Conservation (phyloP, 1,284 basidiomycete genomes). For the Cutaneotrichosporon mucoides region DNA sequence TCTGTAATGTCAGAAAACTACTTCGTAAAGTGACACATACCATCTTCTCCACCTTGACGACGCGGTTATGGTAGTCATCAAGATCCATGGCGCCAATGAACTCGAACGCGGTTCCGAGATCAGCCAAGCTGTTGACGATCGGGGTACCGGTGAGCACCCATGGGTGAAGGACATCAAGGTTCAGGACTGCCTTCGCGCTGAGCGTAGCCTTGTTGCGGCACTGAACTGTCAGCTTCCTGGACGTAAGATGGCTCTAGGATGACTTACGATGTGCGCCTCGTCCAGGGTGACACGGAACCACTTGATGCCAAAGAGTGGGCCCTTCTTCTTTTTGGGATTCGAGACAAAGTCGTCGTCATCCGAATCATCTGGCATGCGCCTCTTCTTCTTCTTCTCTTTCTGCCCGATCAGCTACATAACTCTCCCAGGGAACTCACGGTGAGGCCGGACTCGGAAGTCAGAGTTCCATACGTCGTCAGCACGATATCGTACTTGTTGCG, state of each 20-base stretch:
- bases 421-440: conserved; percentile 13
- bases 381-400: conserved; percentile 22
- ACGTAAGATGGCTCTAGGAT: neutral
- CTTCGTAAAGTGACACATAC: neutral
- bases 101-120: conserved; percentile 27
- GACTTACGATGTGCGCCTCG: conserved; percentile 43
- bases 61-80: conserved; percentile 33
- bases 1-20: neutral
- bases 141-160: conserved; percentile 46
- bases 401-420: neutral
- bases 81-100: conserved; percentile 35
- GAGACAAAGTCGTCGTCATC: conserved; percentile 17
- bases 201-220: conserved; percentile 40
- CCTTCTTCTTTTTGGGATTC: conserved; percentile 17
- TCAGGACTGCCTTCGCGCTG: conserved; percentile 31
- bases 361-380: neutral
- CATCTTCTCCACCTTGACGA: conserved; percentile 28
- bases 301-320: conserved; percentile 36
- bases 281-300: conserved; percentile 51
- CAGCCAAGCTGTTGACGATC: conserved; percentile 27
- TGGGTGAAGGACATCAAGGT: conserved; percentile 33
- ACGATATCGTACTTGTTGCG: conserved; percentile 46
- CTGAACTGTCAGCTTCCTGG: neutral
- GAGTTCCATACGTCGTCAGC: conserved; percentile 42
- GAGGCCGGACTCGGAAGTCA: conserved; percentile 28